Conservation (phyloP, 371 early-diverging fungal species). For the Batkoa obscura region DNA sequence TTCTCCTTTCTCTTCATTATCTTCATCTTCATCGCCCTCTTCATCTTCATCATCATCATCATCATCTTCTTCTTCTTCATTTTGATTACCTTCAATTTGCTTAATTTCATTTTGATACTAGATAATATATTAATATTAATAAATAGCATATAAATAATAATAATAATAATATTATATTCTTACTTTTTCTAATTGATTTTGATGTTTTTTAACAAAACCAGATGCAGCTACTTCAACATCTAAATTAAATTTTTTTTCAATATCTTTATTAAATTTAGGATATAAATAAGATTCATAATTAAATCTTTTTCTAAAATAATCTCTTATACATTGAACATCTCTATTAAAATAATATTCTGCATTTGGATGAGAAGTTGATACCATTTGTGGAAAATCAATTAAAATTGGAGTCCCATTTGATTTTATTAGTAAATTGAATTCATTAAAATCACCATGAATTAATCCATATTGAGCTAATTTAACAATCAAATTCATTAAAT, state of each 20-base stretch:
- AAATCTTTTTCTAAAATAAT: slow-evolving; percentile 79
- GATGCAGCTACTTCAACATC: slow-evolving; percentile 92
- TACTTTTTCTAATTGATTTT: slow-evolving; percentile 64
- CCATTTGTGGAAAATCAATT: slow-evolving; percentile 99
- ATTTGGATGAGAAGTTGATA: slow-evolving; percentile 81
- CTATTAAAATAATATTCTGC: slow-evolving; percentile 96
- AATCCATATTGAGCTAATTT: slow-evolving; percentile 89
- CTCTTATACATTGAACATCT: slow-evolving; percentile 94
- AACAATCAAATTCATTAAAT: slow-evolving; percentile 88
- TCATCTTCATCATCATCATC: slow-evolving; percentile 19
- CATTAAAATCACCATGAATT: slow-evolving; percentile 99
- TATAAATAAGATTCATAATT: slow-evolving; percentile 74
- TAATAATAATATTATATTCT: slow-evolving; percentile 10
- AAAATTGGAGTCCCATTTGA: slow-evolving; percentile 67
- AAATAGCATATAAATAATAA: neutral
- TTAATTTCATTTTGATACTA: slow-evolving; percentile 8
- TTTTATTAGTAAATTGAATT: slow-evolving; percentile 94
- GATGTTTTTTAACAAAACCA: slow-evolving; percentile 81
- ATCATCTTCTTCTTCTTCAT: slow-evolving; percentile 12
- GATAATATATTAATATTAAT: neutral
- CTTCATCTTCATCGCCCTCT: slow-evolving; percentile 12
- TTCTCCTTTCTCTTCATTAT: slow-evolving; percentile 15
- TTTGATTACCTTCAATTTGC: slow-evolving; percentile 24
- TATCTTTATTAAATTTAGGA: slow-evolving; percentile 70
- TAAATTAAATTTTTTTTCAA: slow-evolving; percentile 64